Evolutionary conservation across 208 protist species (phyloP), one percentile per base, ranked within the genome.

Genomic region (Spongospora subterranea): DNA sequence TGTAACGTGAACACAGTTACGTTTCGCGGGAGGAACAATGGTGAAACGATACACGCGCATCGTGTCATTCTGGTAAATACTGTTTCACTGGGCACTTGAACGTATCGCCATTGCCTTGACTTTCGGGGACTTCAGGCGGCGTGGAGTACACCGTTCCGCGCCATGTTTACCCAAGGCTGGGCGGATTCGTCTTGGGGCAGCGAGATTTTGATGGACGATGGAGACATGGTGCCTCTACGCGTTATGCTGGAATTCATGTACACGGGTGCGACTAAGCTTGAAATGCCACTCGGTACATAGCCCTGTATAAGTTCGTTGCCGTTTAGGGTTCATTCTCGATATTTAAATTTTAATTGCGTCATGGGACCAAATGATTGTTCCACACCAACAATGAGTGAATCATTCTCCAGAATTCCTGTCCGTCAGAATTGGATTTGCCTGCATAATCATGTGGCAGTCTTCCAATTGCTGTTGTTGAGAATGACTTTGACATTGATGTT

Each of bases 191-290:
- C 35, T n/a, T 6, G 17, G 17, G n/a, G 13, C n/a, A 6, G 35
- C 6, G 71, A 82, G 71, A 43, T 82, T n/a, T 13, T 17, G 35
- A 20, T 43, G 17, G 71, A 35, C n/a, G 71, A 82, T 43, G 71
- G 17, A 6, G 71, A 82, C n/a, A 60, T 60, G 50, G 50, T 24
- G 50, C 35, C 71, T 43, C n/a, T 82, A 43, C n/a, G 40, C 13
- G 13, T 82, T 6, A 82, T 82, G 71, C 17, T 82, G 17, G 71
- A 82, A 43, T 82, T 82, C 71, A 82, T 82, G 71, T 82, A 82
- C 71, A 82, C 71, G 71, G 71, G 71, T 43, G 35, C 35, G 17
- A 82, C 35, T 20, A 6, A 82, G 13, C n/a, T 82, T 6, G 17
- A 82, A 43, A 35, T 43, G 35, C 17, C 6, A 35, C 6, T 35